phyloP scores from a whole-genome alignment of 2,329 filamentous ascomycete species.

The Aureobasidium musti region DNA sequence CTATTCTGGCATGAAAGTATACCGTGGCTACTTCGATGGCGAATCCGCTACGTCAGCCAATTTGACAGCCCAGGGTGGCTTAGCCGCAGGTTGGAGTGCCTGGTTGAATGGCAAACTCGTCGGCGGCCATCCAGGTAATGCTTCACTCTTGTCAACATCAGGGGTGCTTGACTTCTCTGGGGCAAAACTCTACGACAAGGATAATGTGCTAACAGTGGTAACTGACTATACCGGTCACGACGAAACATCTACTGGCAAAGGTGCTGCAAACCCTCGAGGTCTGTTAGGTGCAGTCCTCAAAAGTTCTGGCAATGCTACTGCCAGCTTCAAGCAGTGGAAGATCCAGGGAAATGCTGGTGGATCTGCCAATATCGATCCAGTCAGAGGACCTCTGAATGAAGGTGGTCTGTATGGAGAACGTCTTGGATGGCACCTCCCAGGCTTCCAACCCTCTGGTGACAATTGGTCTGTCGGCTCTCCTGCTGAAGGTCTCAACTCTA shows the following conservation, averaged over 20 bases:
- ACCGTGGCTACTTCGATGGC: conserved; percentile 47
- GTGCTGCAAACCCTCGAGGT: conserved; percentile 54
- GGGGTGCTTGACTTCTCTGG: conserved; percentile 56
- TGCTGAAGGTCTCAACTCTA: conserved; percentile 43
- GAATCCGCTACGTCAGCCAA: conserved; percentile 42
- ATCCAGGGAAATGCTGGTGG: conserved; percentile 60
- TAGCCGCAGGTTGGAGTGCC: conserved; percentile 57
- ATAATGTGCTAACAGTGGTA: conserved; percentile 58
- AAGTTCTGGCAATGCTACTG: conserved; percentile 31
- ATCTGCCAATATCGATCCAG: conserved; percentile 55
- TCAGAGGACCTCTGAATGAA: conserved; percentile 60
- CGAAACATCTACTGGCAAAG: conserved; percentile 53
- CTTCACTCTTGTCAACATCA: conserved; percentile 45
- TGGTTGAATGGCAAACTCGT: conserved; percentile 61
- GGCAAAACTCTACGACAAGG: conserved; percentile 43
- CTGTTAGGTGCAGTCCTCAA: conserved; percentile 56
- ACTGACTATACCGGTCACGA: conserved; percentile 64
- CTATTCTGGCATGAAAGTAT: conserved; percentile 47
- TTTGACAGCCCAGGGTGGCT: conserved; percentile 56
- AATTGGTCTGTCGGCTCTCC: conserved; percentile 47
- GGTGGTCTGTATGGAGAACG: conserved; percentile 61
- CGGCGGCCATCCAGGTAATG: conserved; percentile 57
- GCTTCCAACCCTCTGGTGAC: conserved; percentile 44
- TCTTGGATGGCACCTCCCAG: conserved; percentile 61
- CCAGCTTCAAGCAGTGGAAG: conserved; percentile 57